phyloP scores from a whole-genome alignment of 2,329 filamentous ascomycete species.

The Penicillium sp. region DNA sequence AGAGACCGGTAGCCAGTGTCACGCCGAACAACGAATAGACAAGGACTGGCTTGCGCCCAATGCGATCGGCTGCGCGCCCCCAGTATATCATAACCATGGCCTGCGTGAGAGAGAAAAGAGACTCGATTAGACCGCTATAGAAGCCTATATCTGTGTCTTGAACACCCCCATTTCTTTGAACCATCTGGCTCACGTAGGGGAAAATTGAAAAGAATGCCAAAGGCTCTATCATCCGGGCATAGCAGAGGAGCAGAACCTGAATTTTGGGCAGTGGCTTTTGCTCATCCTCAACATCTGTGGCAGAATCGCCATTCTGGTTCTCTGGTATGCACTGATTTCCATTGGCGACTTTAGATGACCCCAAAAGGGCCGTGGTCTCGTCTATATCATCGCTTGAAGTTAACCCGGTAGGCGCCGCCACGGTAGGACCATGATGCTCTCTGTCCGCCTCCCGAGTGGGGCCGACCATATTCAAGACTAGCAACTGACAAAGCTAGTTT shows the following conservation, averaged over 20 bases:
- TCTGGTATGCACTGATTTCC: not conserved
- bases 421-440: slow-evolving; percentile 3
- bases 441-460: slow-evolving; percentile 5
- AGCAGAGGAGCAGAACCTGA: slow-evolving; percentile 76
- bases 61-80: slow-evolving; percentile 68
- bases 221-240: slow-evolving; percentile 72
- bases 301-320: slow-evolving; percentile 1
- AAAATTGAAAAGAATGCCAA: slow-evolving; percentile 84
- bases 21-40: slow-evolving; percentile 69
- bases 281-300: slow-evolving; percentile 19
- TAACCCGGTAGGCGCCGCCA: not conserved
- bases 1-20: slow-evolving; percentile 62
- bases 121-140: slow-evolving; percentile 74
- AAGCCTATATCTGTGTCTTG: slow-evolving; percentile 72
- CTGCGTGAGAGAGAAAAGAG: slow-evolving; percentile 73
- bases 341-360: slow-evolving; percentile 3
- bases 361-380: slow-evolving; percentile 25
- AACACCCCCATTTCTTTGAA: slow-evolving; percentile 66
- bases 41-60: slow-evolving; percentile 74
- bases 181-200: slow-evolving; percentile 79
- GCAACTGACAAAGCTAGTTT: not conserved
- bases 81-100: slow-evolving; percentile 78
- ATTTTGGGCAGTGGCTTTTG: slow-evolving; percentile 57
- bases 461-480: slow-evolving; percentile 9
- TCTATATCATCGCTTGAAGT: slow-evolving; percentile 8